Base-by-base conservation (phyloP, 805 yeast genomes). In the Yueomyces sinensis region DNA sequence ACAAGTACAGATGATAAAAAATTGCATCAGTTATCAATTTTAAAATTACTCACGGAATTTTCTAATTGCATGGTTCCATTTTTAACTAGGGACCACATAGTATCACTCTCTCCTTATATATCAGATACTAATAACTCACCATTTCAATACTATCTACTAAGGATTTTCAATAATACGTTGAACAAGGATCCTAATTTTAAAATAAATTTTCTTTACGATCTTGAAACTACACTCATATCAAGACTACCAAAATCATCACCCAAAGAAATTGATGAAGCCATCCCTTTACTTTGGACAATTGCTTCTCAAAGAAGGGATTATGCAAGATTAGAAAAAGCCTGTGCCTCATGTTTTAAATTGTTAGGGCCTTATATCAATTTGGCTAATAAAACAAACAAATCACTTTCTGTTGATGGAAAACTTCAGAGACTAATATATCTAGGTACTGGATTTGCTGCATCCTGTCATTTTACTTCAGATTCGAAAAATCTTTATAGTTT, bases 371-470 rank as follows among this genome's bases (percentile, higher is more conserved):
- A 54, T 42, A 47, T 72, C 3, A 44, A 52, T 17, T 46, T 43
- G 6, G 51, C 53, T 7, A 50, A 50, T 27, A 43, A 36, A 3
- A 43, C 46, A 3, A 47, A 61, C 3, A 17, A 32, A 14, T 18
- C 36, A 9, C 39, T 49, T 3, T 19, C n/a, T 7, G 33, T 39
- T 7, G 76, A 70, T 33, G 56, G 64, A 3, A 73, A 65, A 41
- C 44, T 78, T 3, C 65, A 66, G 17, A 67, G 82, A 38, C 52
- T 83, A 5, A 48, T 84, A 2, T 71, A 70, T 44, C 55, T 84
- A 17, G 50, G 82, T 4, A 87, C 94, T 0, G 68, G 70, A 30
- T 73, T 84, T 56, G 93, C 87, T 0, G 64, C 77, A 31, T 69
- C 67, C 42, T 81, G 91, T 42, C 57, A 70, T n/a, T 66, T 82